Conservation (phyloP, 2,329 filamentous ascomycete species). For the Verticillium longisporum region DNA sequence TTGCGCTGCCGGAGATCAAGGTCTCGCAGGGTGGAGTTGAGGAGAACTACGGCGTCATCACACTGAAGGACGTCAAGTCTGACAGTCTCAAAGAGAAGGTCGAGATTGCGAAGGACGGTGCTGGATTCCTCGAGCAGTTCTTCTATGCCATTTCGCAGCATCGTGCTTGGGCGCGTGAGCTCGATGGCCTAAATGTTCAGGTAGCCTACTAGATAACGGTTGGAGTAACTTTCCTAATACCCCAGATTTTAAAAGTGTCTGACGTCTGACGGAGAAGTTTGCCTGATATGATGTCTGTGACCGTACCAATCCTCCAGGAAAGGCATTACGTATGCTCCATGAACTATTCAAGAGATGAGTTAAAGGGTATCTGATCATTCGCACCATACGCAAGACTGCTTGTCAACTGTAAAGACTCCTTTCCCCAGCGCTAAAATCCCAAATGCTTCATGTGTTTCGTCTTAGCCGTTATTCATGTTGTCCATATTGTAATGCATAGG, state of each 20-base stretch:
- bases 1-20: constrained; percentile 33
- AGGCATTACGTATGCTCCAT: too few relatives aligned
- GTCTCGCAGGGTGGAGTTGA: constrained; percentile 41
- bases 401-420: background rate
- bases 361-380: too few relatives aligned
- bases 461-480: background rate
- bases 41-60: constrained; percentile 74
- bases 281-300: too few relatives aligned
- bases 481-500: background rate
- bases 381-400: too few relatives aligned
- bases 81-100: constrained; percentile 55
- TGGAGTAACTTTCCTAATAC: background rate
- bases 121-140: constrained; percentile 65
- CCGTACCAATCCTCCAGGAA: too few relatives aligned
- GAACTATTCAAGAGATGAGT: too few relatives aligned
- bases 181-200: constrained; percentile 59
- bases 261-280: too few relatives aligned
- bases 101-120: constrained; percentile 58
- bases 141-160: constrained; percentile 64
- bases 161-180: constrained; percentile 66
- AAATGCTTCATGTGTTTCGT: background rate
- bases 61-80: constrained; percentile 45
- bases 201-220: constrained; percentile 56
- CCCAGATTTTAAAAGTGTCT: too few relatives aligned
- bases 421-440: background rate